phyloP scores from a whole-genome alignment of 1,284 basidiomycete genomes.

The Rhodotorula sp. region DNA sequence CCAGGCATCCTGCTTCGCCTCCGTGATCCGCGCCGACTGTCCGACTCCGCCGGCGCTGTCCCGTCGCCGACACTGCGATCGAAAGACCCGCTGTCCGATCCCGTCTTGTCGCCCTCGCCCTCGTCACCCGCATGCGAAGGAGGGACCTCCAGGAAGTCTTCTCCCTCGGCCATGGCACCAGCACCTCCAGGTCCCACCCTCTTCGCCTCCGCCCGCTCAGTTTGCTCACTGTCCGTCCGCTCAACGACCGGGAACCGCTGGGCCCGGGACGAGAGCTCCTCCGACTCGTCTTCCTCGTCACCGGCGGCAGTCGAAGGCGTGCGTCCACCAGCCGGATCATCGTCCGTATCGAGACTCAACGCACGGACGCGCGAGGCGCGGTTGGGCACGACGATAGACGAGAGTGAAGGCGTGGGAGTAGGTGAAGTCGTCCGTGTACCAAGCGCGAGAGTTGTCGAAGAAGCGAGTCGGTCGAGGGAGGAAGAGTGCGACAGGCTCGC shows the following conservation, averaged over 20 bases:
- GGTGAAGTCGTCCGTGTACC: too few species aligned
- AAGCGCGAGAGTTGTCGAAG: neutral
- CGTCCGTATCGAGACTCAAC: conserved; percentile 2
- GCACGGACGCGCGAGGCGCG: neutral
- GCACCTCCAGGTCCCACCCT: neutral
- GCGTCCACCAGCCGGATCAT: neutral
- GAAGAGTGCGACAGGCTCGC: neutral
- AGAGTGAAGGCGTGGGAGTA: neutral
- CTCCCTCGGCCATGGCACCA: neutral
- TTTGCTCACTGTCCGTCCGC: neutral
- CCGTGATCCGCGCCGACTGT: neutral
- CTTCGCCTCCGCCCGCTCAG: neutral
- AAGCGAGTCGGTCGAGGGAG: neutral
- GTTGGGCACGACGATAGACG: neutral
- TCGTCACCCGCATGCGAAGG: too few species aligned
- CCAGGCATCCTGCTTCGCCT: neutral
- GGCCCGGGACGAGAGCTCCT: neutral
- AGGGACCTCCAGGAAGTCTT: neutral
- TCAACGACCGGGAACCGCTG: conserved; percentile 4
- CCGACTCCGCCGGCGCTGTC: neutral
- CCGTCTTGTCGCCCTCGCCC: neutral
- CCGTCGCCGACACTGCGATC: conserved; percentile 17
- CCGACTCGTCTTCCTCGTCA: too few species aligned
- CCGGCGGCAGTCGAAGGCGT: conserved; percentile 5
- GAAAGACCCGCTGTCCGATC: conserved; percentile 19